phyloP scores from a whole-genome alignment of 1,139 yeast species.

The Sugiyamaella grinbergsii region DNA sequence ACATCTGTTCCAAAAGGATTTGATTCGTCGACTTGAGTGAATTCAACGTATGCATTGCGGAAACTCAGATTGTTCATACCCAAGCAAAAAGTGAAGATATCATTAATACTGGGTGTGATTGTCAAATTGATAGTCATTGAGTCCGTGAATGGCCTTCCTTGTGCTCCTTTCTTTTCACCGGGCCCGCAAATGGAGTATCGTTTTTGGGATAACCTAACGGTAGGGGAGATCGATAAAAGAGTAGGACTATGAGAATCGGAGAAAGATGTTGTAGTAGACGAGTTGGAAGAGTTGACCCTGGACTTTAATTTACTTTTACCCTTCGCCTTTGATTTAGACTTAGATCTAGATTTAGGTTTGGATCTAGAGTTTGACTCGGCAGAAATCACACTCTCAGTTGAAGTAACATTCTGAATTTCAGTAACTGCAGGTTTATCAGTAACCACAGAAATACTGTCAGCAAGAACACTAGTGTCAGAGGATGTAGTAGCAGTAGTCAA shows the following conservation, averaged over 20 bases:
- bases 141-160: constrained; percentile 30
- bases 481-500: background rate
- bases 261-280: background rate
- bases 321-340: background rate
- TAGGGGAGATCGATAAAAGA: too few species aligned
- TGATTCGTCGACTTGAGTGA: constrained; percentile 18
- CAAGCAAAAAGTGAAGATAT: constrained; percentile 19
- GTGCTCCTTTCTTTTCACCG: constrained; percentile 18
- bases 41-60: constrained; percentile 15
- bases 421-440: background rate
- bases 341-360: background rate
- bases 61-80: constrained; percentile 11
- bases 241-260: background rate
- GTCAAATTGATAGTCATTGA: constrained; percentile 23
- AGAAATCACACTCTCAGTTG: too few species aligned
- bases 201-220: constrained; percentile 17
- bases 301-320: background rate
- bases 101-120: constrained; percentile 20
- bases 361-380: background rate
- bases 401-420: background rate
- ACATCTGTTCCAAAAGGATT: constrained; percentile 6
- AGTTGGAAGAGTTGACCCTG: background rate
- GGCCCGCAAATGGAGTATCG: constrained; percentile 13
- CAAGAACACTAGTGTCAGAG: background rate
- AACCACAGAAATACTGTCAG: background rate